A percentile compares a stretch with the other conserved stretches of the same genome.
phyloP scores from a whole-genome alignment of 768 basidiomycete genomes.

The Punctularia strigosozonata region DNA sequence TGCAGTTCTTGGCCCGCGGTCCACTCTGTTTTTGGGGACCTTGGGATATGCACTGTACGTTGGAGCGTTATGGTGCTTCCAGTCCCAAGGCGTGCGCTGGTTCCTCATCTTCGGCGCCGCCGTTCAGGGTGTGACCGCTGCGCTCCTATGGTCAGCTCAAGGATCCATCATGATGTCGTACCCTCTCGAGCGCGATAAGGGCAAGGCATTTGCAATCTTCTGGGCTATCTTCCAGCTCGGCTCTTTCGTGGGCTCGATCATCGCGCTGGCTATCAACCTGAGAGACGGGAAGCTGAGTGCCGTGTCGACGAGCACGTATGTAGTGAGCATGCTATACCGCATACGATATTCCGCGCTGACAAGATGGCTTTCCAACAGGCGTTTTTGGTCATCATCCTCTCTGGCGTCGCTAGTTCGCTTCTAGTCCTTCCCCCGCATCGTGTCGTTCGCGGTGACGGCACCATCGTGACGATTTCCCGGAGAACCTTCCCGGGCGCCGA shows the following conservation, averaged over 20 bases:
- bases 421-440: conserved; percentile 61
- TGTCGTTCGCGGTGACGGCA: conserved; percentile 68
- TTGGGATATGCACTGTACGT: conserved; percentile 70
- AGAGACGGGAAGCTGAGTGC: conserved; percentile 46
- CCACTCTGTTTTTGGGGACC: conserved; percentile 66
- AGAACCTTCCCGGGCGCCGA: conserved; percentile 75
- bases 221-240: conserved; percentile 81
- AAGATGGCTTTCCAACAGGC: no score
- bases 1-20: conserved; percentile 62
- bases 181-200: conserved; percentile 71
- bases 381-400: conserved; percentile 60
- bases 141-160: conserved; percentile 72
- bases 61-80: conserved; percentile 56
- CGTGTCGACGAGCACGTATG: no score
- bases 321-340: no score
- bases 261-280: conserved; percentile 63
- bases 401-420: conserved; percentile 56
- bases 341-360: no score
- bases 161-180: conserved; percentile 78
- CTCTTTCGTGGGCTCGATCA: conserved; percentile 66
- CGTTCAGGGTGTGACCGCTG: conserved; percentile 61
- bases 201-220: conserved; percentile 66
- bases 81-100: no score
- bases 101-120: conserved; percentile 64
- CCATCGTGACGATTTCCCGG: conserved; percentile 45